phyloP scores from a whole-genome alignment of 1,284 basidiomycete species.

The Pterulicium gracile region DNA sequence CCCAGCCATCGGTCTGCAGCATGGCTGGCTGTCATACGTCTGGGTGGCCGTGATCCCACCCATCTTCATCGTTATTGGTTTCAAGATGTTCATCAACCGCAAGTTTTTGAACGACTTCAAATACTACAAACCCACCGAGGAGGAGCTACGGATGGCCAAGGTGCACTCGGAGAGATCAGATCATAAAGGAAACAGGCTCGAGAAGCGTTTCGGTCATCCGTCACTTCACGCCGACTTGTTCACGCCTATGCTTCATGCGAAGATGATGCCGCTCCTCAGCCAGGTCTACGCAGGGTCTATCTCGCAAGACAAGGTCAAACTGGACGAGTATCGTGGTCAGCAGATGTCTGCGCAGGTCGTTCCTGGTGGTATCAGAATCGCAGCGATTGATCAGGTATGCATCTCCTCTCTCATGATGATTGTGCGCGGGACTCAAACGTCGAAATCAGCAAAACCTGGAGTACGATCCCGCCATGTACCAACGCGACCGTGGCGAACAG shows the following conservation, averaged over 20 bases:
- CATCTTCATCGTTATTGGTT: constrained; percentile 60
- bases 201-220: constrained; percentile 81
- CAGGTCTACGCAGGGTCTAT: constrained; percentile 72
- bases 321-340: constrained; percentile 68
- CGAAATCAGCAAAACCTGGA: constrained; percentile 57
- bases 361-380: constrained; percentile 68
- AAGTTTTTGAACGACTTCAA: constrained; percentile 64
- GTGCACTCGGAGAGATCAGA: constrained; percentile 66
- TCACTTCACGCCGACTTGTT: constrained; percentile 71
- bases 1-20: constrained; percentile 78
- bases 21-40: constrained; percentile 58
- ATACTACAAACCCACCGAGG: constrained; percentile 66
- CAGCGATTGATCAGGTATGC: constrained; percentile 57
- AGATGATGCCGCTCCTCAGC: constrained; percentile 66
- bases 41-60: constrained; percentile 73
- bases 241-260: constrained; percentile 82
- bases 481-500: constrained; percentile 66
- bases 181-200: constrained; percentile 55
- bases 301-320: constrained; percentile 44
- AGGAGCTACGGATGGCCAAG: constrained; percentile 61
- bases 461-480: constrained; percentile 65
- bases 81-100: constrained; percentile 75
- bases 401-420: too few relatives aligned
- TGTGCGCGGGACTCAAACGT: too few relatives aligned
- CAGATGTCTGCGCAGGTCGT: constrained; percentile 61